Evolutionary conservation across 1,284 basidiomycete species (phyloP).

Genomic region (Apiotrichum akiyoshidainum): DNA sequence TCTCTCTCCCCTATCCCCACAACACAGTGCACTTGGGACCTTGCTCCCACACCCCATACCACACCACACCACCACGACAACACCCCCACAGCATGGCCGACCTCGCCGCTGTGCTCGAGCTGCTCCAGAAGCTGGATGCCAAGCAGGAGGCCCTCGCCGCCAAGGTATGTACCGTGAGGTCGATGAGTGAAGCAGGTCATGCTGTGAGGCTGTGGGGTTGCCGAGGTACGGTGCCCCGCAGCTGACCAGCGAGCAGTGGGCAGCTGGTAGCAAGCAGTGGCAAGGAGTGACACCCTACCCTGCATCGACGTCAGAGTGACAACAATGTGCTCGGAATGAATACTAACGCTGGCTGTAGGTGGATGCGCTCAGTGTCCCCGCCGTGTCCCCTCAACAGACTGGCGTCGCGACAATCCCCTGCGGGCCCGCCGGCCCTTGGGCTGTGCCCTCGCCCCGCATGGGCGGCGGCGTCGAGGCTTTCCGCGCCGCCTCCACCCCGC

Average conservation of each 20-base stretch:
- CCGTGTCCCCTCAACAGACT: slow-evolving; percentile 7
- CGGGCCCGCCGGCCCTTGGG: slow-evolving; percentile 11
- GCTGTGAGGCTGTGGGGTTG: no score
- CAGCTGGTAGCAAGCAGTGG: background rate
- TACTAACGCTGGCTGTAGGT: slow-evolving; percentile 10
- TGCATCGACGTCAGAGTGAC: no score
- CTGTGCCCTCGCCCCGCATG: background rate
- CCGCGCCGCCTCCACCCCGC: slow-evolving; percentile 15
- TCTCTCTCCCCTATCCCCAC: no score
- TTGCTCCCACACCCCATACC: no score
- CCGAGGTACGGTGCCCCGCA: no score
- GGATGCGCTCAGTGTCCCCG: slow-evolving; percentile 6
- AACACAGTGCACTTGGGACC: no score
- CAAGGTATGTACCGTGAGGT: slow-evolving; percentile 22
- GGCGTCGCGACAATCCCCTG: slow-evolving; percentile 20
- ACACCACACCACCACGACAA: background rate
- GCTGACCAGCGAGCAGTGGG: no score
- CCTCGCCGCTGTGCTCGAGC: slow-evolving; percentile 30
- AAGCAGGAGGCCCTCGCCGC: slow-evolving; percentile 40
- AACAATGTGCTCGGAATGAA: no score
- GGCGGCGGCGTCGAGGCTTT: slow-evolving; percentile 15
- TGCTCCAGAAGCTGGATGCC: slow-evolving; percentile 34
- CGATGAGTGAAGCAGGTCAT: background rate
- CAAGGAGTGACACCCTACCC: no score
- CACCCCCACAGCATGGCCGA: slow-evolving; percentile 21